Percentiles rank a stretch among this genome's conserved stretches.
phyloP scores from a whole-genome alignment of 371 early-diverging fungal species.

The Lichtheimia ramosa region DNA sequence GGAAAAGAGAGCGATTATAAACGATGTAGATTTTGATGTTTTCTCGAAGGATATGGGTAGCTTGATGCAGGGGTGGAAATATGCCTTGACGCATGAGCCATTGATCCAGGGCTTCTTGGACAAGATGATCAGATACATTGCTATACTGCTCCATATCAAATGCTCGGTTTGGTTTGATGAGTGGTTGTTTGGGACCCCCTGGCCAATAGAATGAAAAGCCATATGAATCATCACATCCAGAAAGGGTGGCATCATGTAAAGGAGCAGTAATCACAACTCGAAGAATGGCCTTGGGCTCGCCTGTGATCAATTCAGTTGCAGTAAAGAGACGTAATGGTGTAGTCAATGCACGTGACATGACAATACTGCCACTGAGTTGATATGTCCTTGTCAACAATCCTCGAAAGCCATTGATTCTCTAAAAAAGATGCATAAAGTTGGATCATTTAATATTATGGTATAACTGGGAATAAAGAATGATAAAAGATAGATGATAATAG shows the following conservation, averaged over 20 bases:
- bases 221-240: neutral
- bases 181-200: neutral
- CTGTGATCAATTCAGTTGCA: slow-evolving; percentile 14
- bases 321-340: slow-evolving; percentile 17
- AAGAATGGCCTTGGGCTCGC: slow-evolving; percentile 20
- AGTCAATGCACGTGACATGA: slow-evolving; percentile 18
- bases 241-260: neutral
- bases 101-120: slow-evolving; percentile 10
- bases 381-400: slow-evolving; percentile 27
- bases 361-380: slow-evolving; percentile 16
- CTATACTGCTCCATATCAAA: slow-evolving; percentile 10
- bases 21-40: slow-evolving; percentile 19
- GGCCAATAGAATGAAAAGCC: slow-evolving; percentile 17
- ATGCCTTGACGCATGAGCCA: slow-evolving; percentile 16
- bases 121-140: slow-evolving; percentile 7
- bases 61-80: slow-evolving; percentile 15
- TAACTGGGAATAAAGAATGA: too few relatives aligned
- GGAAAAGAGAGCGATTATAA: slow-evolving; percentile 17
- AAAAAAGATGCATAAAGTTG: neutral
- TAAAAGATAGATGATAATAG: neutral
- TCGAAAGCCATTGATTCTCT: slow-evolving; percentile 21
- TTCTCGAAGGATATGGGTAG: slow-evolving; percentile 18
- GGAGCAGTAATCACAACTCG: slow-evolving; percentile 12
- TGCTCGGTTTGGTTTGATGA: slow-evolving; percentile 2
- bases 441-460: neutral